Evolutionary conservation across 306 rosid genomes (phyloP).

Genomic region (Vachellia pachyceras): DNA sequence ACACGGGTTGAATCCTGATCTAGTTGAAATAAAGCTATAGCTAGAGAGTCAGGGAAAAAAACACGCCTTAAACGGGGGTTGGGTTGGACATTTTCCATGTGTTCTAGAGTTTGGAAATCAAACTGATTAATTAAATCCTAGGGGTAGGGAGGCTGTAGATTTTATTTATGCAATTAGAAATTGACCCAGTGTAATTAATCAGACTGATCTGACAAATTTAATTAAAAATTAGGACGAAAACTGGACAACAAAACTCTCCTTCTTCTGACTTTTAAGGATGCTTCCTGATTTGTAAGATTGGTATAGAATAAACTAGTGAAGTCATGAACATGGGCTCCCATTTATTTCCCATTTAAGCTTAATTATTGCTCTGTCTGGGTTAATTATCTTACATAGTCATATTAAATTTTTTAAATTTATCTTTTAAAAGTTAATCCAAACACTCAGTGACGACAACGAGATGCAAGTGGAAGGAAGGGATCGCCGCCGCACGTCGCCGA

Average conservation of each 20-base stretch:
- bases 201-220: not conserved
- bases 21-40: too few relatives aligned
- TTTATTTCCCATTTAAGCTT: too few relatives aligned
- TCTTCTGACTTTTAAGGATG: slow-evolving; percentile 1
- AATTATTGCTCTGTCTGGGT: too few relatives aligned
- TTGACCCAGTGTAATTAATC: not conserved
- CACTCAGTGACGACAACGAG: not conserved
- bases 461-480: not conserved
- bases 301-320: not conserved
- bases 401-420: too few relatives aligned
- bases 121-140: not conserved
- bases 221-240: not conserved
- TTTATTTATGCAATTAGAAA: not conserved
- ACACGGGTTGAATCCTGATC: too few relatives aligned
- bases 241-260: not conserved
- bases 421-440: too few relatives aligned
- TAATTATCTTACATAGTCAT: too few relatives aligned
- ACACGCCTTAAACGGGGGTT: too few relatives aligned
- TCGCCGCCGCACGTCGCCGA: not conserved
- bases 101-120: not conserved
- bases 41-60: too few relatives aligned
- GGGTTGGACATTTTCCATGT: not conserved
- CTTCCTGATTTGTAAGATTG: not conserved
- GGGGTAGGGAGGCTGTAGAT: not conserved
- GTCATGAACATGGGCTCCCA: not conserved